phyloP scores from a whole-genome alignment of 768 basidiomycete species.

The Dictyophora rubrovolvata region DNA sequence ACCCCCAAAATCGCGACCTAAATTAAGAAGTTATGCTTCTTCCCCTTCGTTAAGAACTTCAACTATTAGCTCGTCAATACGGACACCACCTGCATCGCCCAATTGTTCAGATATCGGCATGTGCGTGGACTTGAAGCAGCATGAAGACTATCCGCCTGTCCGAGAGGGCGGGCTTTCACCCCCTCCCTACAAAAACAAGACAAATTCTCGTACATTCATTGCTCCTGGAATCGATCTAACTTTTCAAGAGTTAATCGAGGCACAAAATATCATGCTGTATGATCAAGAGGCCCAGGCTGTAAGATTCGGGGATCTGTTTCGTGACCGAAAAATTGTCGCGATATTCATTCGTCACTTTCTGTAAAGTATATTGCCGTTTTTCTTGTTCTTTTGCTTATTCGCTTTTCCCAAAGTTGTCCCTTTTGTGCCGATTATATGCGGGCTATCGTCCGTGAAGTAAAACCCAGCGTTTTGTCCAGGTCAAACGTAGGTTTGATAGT shows the following conservation, averaged over 20 bases:
- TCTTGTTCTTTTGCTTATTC: background rate
- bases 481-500: conserved; percentile 54
- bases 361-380: conserved; percentile 21
- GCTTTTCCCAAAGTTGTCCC: conserved; percentile 45
- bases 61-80: background rate
- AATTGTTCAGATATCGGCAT: background rate
- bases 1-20: background rate
- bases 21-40: background rate
- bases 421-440: conserved; percentile 83
- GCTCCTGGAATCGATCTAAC: background rate
- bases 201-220: background rate
- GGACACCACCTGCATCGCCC: background rate
- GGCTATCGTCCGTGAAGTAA: conserved; percentile 42
- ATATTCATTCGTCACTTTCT: conserved; percentile 86
- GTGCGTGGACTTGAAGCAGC: background rate
- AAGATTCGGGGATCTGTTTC: conserved; percentile 59
- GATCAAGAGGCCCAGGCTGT: conserved; percentile 57
- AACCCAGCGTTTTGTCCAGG: conserved; percentile 35
- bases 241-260: conserved; percentile 40
- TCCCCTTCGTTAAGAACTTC: background rate
- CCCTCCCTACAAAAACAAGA: background rate
- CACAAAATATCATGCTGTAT: conserved; percentile 52
- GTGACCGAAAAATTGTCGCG: conserved; percentile 50
- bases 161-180: background rate
- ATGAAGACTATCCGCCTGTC: background rate